A percentile compares a stretch with the other conserved stretches of the same genome.
Conservation (phyloP, 179 eudicot species). For the Drosera spatulata region DNA sequence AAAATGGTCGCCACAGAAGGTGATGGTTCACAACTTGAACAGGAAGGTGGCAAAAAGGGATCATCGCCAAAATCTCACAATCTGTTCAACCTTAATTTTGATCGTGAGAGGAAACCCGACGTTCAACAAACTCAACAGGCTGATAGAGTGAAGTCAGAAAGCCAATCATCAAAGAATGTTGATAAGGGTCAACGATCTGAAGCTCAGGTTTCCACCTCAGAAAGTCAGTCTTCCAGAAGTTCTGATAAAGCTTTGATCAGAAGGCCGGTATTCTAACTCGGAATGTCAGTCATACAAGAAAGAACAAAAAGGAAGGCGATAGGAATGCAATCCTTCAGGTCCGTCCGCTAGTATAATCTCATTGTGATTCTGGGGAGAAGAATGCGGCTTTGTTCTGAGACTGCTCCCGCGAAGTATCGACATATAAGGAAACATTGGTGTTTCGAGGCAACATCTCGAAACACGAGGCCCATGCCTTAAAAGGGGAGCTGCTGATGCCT, state of each 20-base stretch:
- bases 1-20: slow-evolving; percentile 7
- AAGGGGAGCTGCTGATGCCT: too few species aligned
- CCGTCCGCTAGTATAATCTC: too few species aligned
- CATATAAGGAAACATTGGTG: too few species aligned
- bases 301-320: too few species aligned
- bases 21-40: neutral
- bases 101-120: slow-evolving; percentile 9
- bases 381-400: too few species aligned
- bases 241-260: slow-evolving; percentile 22
- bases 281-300: too few species aligned
- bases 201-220: too few species aligned
- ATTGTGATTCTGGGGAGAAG: too few species aligned
- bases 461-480: too few species aligned
- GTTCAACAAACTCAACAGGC: slow-evolving; percentile 12
- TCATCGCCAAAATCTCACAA: slow-evolving; percentile 11
- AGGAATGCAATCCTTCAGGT: too few species aligned
- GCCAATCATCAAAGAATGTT: slow-evolving; percentile 22
- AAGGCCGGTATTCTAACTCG: slow-evolving; percentile 13
- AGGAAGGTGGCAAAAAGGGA: slow-evolving; percentile 12
- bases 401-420: too few species aligned
- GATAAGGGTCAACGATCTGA: slow-evolving; percentile 31
- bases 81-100: slow-evolving; percentile 10
- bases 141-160: slow-evolving; percentile 37
- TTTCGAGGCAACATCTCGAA: too few species aligned
- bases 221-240: slow-evolving; percentile 12